Evolutionary conservation across 2,329 filamentous ascomycete species (phyloP).

Genomic region (Apiospora pterosperma): DNA sequence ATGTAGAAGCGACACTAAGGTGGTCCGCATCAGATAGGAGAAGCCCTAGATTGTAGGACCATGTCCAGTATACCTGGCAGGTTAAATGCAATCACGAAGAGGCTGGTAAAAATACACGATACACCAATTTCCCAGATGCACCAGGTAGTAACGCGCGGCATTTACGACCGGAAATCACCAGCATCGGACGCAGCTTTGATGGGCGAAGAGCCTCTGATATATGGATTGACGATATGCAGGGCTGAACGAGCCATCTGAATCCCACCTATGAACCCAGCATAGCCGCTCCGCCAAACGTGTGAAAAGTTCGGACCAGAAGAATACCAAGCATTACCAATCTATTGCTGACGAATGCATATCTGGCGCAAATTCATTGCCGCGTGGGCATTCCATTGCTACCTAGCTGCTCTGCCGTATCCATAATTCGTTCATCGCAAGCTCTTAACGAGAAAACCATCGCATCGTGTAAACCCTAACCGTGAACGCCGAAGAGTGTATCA

Average conservation of each 20-base stretch:
- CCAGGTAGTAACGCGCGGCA: background rate
- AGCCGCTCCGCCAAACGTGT: background rate
- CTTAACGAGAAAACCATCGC: background rate
- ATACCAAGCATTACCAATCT: background rate
- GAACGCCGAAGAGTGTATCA: conserved; percentile 7
- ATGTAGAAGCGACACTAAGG: background rate
- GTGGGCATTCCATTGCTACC: background rate
- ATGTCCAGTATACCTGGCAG: no score
- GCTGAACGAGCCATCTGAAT: background rate
- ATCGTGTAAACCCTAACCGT: conserved; percentile 9
- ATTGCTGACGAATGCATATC: background rate
- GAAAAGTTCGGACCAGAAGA: background rate
- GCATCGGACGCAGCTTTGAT: background rate
- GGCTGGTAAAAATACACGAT: background rate
- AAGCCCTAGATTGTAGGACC: background rate
- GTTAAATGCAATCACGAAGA: no score
- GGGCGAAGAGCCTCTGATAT: background rate
- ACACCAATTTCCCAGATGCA: background rate
- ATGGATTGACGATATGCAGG: background rate
- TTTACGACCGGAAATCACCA: background rate
- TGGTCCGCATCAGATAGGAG: background rate
- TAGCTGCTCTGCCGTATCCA: background rate
- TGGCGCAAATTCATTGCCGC: background rate
- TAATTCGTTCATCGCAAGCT: conserved; percentile 3
- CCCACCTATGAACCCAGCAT: background rate